Base-by-base conservation (phyloP, 345 rosid species). In the Garcia nutans region DNA sequence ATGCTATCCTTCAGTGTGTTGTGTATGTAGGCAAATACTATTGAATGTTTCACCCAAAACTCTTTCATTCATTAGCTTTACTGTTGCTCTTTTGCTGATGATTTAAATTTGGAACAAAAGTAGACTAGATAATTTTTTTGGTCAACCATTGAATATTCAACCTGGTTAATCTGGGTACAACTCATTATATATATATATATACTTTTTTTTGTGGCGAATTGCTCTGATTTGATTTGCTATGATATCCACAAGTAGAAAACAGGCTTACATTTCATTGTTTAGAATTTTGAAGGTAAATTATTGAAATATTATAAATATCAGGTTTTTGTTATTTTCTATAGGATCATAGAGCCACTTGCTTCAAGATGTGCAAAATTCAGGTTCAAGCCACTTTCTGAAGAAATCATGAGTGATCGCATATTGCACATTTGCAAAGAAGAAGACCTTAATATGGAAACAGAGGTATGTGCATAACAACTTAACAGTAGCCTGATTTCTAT, bases 301-400 rank as follows among this genome's bases (percentile, higher is more conserved):
- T 33, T 8, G 42, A 17, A 8, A 54, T 13, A 7, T 7, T 23
- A 20, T 16, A 44, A 61, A 10, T 28, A 28, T 24, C 1, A 54
- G 44, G 64, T n/a, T 10, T 22, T 33, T 56, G 59, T 47, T 8
- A 55, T 31, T 73, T 47, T 49, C 4, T 6, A 20, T 42, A 93
- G 97, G 91, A 93, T 93, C 81, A 96, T 96, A 78, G 99, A 92
- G 86, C 98, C 99, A 10, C 99, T 96, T 84, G 98, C 98, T 74
- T 93, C 98, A 42, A 93, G 99, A 85, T 96, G 98, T 88, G 99
- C 98, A 7, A 96, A 96, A 89, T 93, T 96, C 88, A 89, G 98
- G 84, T 96, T 96, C 81, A 96, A 92, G 88, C 97, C 98, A 72
- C 97, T 96, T 82, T 83, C 97, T 52, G 97, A 92, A 85, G 99